These are phyloP conservation scores for Jasminum sambac DNA, from an alignment of 257 asterid species.

Conservation along the genomic window DNA sequence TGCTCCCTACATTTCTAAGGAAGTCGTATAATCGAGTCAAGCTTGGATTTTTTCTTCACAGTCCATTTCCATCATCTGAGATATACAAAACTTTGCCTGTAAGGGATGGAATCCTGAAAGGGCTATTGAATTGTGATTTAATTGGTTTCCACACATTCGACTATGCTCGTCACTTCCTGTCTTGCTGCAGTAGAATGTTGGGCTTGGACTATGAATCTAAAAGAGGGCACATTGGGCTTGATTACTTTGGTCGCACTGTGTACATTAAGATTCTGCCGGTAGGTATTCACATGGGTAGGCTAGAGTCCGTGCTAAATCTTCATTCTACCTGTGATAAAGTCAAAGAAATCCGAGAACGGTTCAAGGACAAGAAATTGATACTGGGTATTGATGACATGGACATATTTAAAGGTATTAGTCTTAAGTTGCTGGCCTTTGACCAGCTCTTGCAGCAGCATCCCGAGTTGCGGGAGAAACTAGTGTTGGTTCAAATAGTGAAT, in stretches of 20 bases:
- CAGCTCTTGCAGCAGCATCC: constrained; percentile 57
- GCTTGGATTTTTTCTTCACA: constrained; percentile 89
- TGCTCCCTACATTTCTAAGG: constrained; percentile 86
- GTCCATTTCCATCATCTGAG: constrained; percentile 95
- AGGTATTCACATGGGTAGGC: constrained; percentile 88
- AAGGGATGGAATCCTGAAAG: constrained; percentile 83
- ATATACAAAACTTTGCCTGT: constrained; percentile 87
- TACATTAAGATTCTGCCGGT: constrained; percentile 84
- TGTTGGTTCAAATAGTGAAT: constrained; percentile 82
- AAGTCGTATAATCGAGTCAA: constrained; percentile 78
- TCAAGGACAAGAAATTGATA: constrained; percentile 65
- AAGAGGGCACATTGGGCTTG: constrained; percentile 92
- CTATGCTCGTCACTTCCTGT: constrained; percentile 90
- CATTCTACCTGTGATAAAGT: constrained; percentile 59
- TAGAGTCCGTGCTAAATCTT: constrained; percentile 69
- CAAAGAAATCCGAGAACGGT: constrained; percentile 63
- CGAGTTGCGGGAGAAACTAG: constrained; percentile 53
- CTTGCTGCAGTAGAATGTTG: constrained; percentile 89
- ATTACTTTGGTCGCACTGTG: constrained; percentile 87
- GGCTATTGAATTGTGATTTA: constrained; percentile 73
- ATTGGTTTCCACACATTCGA: constrained; percentile 91
- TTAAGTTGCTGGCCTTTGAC: constrained; percentile 82
- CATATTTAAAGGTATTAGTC: constrained; percentile 84
- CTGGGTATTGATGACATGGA: constrained; percentile 98
- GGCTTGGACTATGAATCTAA: constrained; percentile 91